A percentile compares a stretch with the other conserved stretches of the same genome.
Evolutionary conservation across 164 flowering plant species (phyloP).

Genomic region (Malania oleifera): DNA sequence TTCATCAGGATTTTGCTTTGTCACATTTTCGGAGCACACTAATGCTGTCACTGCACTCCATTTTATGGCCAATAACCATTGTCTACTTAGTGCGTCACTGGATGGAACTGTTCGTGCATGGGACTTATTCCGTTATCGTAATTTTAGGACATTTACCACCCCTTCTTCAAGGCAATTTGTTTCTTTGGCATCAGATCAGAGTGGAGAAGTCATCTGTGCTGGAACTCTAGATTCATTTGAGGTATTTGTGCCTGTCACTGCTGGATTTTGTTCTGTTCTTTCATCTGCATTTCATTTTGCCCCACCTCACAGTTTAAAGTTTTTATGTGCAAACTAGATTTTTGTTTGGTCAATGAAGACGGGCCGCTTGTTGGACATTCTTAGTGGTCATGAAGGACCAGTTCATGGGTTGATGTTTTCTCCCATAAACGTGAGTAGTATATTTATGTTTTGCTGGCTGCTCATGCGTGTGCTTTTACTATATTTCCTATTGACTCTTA

Average conservation of each 20-base stretch:
- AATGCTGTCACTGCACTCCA: constrained; percentile 95
- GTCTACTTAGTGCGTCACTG: constrained; percentile 90
- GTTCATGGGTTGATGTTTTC: constrained; percentile 97
- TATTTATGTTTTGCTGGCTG: neutral
- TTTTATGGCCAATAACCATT: constrained; percentile 72
- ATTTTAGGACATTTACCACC: constrained; percentile 88
- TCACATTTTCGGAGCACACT: constrained; percentile 93
- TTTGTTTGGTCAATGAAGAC: constrained; percentile 99
- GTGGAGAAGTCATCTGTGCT: constrained; percentile 98
- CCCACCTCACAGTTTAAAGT: constrained; percentile 8
- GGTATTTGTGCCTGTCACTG: constrained; percentile 34
- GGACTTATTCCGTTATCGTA: constrained; percentile 93
- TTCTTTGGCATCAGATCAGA: constrained; percentile 90
- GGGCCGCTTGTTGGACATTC: constrained; percentile 85
- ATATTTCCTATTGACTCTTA: no score
- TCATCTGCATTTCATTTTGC: neutral
- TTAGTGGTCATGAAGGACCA: constrained; percentile 97
- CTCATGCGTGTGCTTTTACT: no score
- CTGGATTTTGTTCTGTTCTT: neutral
- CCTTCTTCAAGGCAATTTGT: constrained; percentile 90
- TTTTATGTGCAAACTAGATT: constrained; percentile 37
- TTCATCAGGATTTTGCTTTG: constrained; percentile 86
- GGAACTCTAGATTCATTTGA: constrained; percentile 96
- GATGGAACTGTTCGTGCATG: constrained; percentile 99
- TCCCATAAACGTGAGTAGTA: constrained; percentile 71